Evolutionary conservation across 2,329 filamentous ascomycete species (phyloP).

Genomic region (Talaromyces verruculosus): DNA sequence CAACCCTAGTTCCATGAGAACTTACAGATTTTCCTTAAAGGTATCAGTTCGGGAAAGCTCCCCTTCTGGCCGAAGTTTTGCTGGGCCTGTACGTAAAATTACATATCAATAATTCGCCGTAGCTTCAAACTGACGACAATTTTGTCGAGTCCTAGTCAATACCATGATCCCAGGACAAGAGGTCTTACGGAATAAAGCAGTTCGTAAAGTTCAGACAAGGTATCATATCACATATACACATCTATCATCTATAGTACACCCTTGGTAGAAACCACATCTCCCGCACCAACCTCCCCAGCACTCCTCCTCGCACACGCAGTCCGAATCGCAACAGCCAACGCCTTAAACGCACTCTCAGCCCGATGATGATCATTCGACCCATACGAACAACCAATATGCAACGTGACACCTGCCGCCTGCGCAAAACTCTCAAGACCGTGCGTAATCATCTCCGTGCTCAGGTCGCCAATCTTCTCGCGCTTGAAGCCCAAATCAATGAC

Average conservation of each 20-base stretch:
- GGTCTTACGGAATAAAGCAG: not conserved
- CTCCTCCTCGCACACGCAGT: constrained; percentile 72
- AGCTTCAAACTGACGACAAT: too few relatives aligned
- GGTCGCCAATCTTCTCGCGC: constrained; percentile 89
- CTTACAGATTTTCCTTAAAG: not conserved
- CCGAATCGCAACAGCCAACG: constrained; percentile 80
- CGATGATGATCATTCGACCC: constrained; percentile 95
- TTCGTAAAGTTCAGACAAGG: not conserved
- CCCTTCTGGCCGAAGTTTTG: not conserved
- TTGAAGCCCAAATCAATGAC: constrained; percentile 81
- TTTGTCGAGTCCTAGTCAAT: too few relatives aligned
- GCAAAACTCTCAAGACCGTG: constrained; percentile 95
- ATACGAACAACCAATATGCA: constrained; percentile 89
- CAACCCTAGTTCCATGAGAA: not conserved
- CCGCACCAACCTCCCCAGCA: constrained; percentile 77
- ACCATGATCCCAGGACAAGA: not conserved
- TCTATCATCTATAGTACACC: constrained; percentile 58
- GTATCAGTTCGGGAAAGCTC: not conserved
- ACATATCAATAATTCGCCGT: too few relatives aligned
- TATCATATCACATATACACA: constrained; percentile 3
- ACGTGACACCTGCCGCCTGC: constrained; percentile 82
- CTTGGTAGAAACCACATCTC: constrained; percentile 94
- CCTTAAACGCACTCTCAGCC: constrained; percentile 96
- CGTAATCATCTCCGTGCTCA: constrained; percentile 95
- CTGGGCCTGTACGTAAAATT: too few relatives aligned